A percentile compares a stretch with the other conserved stretches of the same genome.
Conservation (phyloP, 2,329 filamentous ascomycete genomes). For the Colletotrichum musicola region DNA sequence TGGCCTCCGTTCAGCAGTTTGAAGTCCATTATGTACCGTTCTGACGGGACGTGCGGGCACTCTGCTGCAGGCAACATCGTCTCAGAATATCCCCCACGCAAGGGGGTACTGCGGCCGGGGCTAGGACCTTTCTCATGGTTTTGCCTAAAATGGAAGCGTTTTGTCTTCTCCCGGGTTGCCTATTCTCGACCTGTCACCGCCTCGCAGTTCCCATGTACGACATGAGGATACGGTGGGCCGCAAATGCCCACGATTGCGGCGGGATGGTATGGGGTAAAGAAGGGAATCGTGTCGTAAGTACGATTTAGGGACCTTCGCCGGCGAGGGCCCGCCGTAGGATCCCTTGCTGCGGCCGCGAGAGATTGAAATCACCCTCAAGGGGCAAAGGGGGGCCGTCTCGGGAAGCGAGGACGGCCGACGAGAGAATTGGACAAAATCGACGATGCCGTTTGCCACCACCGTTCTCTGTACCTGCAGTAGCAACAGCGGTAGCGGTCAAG, state of each 20-base stretch:
- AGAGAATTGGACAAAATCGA: slow-evolving; percentile 11
- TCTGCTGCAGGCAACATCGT: slow-evolving; percentile 31
- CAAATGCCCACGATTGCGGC: slow-evolving; percentile 14
- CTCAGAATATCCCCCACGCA: slow-evolving; percentile 28
- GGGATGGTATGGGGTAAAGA: slow-evolving; percentile 12
- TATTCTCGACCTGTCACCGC: slow-evolving; percentile 16
- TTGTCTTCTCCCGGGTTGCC: slow-evolving; percentile 4
- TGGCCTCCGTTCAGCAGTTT: background rate
- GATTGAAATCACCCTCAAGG: slow-evolving; percentile 33
- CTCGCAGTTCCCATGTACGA: background rate
- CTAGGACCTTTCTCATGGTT: slow-evolving; percentile 14
- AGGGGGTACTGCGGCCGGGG: slow-evolving; percentile 32
- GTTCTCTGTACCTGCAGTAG: slow-evolving; percentile 31
- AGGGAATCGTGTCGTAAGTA: slow-evolving; percentile 5
- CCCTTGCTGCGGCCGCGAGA: slow-evolving; percentile 21
- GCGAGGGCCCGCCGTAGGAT: slow-evolving; percentile 8
- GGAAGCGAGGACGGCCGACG: slow-evolving; percentile 21
- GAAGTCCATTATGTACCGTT: slow-evolving; percentile 4
- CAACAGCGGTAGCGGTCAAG: slow-evolving; percentile 12
- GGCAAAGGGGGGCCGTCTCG: slow-evolving; percentile 24
- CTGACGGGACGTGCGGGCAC: slow-evolving; percentile 26
- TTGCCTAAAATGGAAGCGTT: slow-evolving; percentile 21
- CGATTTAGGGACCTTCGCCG: background rate
- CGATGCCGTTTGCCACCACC: slow-evolving; percentile 3
- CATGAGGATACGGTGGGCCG: slow-evolving; percentile 9